A percentile compares a stretch with the other conserved stretches of the same genome.
Evolutionary conservation across 495 filamentous ascomycete genomes (phyloP).

Genomic region (Sphaerosporella brunnea): DNA sequence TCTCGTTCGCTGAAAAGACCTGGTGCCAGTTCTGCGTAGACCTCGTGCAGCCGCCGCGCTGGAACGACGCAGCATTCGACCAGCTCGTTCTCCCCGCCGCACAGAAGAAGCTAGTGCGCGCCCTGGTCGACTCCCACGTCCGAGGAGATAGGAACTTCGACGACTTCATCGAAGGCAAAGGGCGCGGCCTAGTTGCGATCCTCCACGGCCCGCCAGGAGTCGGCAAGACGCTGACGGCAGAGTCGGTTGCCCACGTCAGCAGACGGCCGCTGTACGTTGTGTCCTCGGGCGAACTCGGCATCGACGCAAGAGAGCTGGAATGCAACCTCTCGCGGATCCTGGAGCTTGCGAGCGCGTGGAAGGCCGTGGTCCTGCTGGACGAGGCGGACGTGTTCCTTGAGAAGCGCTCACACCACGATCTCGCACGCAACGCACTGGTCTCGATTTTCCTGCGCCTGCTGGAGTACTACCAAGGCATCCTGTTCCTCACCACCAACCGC

Average conservation of each 20-base stretch:
- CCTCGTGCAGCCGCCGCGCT: no score
- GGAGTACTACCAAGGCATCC: constrained; percentile 45
- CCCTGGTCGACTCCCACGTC: constrained; percentile 62
- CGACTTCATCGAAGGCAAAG: constrained; percentile 65
- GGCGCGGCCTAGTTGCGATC: constrained; percentile 55
- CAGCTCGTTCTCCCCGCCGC: constrained; percentile 56
- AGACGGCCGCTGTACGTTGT: constrained; percentile 55
- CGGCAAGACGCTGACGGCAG: constrained; percentile 57
- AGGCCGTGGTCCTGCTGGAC: constrained; percentile 44
- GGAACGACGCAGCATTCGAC: constrained; percentile 67
- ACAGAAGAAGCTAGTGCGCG: constrained; percentile 65
- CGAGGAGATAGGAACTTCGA: constrained; percentile 65
- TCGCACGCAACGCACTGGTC: constrained; percentile 35
- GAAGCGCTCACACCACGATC: constrained; percentile 28
- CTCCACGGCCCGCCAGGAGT: constrained; percentile 43
- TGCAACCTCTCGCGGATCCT: constrained; percentile 49
- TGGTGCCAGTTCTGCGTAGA: no score
- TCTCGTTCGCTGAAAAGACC: constrained; percentile 25
- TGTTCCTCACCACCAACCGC: constrained; percentile 41
- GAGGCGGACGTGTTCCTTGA: constrained; percentile 49
- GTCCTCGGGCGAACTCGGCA: constrained; percentile 52
- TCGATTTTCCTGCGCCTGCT: constrained; percentile 39
- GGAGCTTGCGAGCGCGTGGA: constrained; percentile 55
- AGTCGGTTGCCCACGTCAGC: constrained; percentile 53
- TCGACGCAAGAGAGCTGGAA: constrained; percentile 45